phyloP scores from a whole-genome alignment of 164 flowering plant species.

The Protea cynaroides region DNA sequence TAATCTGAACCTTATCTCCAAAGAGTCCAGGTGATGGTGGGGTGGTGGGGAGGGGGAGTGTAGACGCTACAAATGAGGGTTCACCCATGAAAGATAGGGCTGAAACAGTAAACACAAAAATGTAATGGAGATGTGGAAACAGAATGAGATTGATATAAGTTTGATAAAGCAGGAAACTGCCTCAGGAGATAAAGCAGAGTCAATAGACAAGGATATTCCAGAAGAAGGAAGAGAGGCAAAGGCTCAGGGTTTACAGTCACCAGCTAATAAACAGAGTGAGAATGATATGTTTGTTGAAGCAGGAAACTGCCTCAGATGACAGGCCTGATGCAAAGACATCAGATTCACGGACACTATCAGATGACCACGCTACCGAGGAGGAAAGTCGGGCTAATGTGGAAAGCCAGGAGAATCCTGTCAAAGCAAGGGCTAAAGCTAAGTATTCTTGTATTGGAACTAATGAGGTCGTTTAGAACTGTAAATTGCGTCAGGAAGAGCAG shows the following conservation, averaged over 20 bases:
- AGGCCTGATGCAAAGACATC: too few species aligned
- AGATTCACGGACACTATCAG: background rate
- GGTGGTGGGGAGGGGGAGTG: too few species aligned
- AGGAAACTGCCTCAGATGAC: too few species aligned
- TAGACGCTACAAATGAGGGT: background rate
- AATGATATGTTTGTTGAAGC: background rate
- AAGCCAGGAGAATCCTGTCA: background rate
- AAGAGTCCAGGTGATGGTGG: background rate
- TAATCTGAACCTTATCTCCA: background rate
- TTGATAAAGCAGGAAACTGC: background rate
- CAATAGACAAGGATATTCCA: background rate
- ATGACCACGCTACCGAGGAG: too few species aligned
- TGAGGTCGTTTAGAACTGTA: background rate
- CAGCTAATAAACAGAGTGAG: background rate
- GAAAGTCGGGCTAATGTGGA: background rate
- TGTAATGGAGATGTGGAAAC: background rate
- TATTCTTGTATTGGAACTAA: background rate
- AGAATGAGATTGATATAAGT: background rate
- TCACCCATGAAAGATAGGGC: background rate
- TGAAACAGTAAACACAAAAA: background rate
- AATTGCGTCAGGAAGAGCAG: slow-evolving; percentile 1
- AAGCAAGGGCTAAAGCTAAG: background rate
- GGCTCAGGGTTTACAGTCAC: background rate
- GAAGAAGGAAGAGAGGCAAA: background rate
- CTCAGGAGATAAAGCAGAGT: background rate